phyloP scores from a whole-genome alignment of 352 stramenopile species.

The Globisporangium echinulatum region DNA sequence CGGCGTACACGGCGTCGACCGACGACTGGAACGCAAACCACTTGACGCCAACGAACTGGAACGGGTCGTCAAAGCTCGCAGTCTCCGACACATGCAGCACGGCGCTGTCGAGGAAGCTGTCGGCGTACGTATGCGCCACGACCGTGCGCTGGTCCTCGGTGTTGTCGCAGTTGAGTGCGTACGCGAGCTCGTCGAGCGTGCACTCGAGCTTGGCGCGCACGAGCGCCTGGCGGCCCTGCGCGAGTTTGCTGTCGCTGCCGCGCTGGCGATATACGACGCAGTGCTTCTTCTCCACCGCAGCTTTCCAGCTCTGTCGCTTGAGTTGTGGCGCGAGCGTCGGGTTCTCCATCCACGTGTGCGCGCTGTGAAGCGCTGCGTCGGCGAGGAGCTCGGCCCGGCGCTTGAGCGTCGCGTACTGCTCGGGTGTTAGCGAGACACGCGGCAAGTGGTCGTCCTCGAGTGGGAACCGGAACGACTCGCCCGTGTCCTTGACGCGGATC shows the following conservation, averaged over 20 bases:
- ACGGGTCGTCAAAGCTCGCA: constrained; percentile 40
- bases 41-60: constrained; percentile 71
- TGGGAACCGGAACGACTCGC: constrained; percentile 65
- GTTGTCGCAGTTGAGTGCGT: constrained; percentile 48
- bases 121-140: constrained; percentile 60
- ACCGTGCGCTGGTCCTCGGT: constrained; percentile 59
- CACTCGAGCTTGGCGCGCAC: constrained; percentile 62
- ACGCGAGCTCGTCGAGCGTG: constrained; percentile 66
- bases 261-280: constrained; percentile 59
- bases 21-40: constrained; percentile 68
- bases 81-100: constrained; percentile 61
- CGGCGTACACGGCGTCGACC: constrained; percentile 61
- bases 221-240: constrained; percentile 39
- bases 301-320: constrained; percentile 59
- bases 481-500: constrained; percentile 67
- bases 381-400: constrained; percentile 26
- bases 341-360: constrained; percentile 66
- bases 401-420: constrained; percentile 26
- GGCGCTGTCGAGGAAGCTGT: constrained; percentile 65
- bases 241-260: constrained; percentile 30
- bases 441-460: constrained; percentile 57
- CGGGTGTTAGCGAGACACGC: constrained; percentile 22
- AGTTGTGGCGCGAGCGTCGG: constrained; percentile 46
- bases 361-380: constrained; percentile 32
- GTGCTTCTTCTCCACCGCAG: constrained; percentile 62